phyloP scores from a whole-genome alignment of 352 stramenopile genomes.

The Globisporangium polare region DNA sequence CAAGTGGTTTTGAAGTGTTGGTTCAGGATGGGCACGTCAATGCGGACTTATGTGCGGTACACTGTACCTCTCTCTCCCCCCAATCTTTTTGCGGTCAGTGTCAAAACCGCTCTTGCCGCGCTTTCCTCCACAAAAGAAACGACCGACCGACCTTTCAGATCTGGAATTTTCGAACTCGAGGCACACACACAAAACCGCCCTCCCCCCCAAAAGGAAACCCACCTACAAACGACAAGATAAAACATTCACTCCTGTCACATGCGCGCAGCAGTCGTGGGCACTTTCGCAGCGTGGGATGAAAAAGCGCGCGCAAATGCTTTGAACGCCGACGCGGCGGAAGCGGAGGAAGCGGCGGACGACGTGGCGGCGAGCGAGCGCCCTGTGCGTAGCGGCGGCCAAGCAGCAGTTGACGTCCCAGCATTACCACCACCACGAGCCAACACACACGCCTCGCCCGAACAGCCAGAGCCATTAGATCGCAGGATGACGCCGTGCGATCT shows the following conservation, averaged over 20 bases:
- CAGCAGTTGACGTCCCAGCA: background rate
- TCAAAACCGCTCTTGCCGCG: too few species aligned
- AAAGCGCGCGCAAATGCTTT: conserved; percentile 13
- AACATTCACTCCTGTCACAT: conserved; percentile 2
- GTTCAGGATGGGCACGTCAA: too few species aligned
- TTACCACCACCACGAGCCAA: background rate
- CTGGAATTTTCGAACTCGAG: conserved; percentile 17
- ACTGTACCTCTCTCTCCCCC: too few species aligned
- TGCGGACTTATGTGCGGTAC: too few species aligned
- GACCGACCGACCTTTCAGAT: conserved; percentile 5
- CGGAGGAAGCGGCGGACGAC: background rate
- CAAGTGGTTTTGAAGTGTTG: too few species aligned
- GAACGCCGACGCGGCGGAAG: background rate
- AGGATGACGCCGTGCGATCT: background rate
- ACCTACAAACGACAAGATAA: conserved; percentile 15
- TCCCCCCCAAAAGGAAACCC: conserved; percentile 1
- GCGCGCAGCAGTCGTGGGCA: background rate
- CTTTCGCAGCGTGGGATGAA: background rate
- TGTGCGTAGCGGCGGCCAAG: background rate
- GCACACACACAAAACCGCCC: background rate
- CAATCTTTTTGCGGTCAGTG: too few species aligned
- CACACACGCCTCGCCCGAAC: background rate
- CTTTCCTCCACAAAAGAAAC: too few species aligned
- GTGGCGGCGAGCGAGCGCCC: background rate
- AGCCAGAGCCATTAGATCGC: background rate